phyloP scores from a whole-genome alignment of 2,329 filamentous ascomycete genomes.

The Blastomyces gilchristii region DNA sequence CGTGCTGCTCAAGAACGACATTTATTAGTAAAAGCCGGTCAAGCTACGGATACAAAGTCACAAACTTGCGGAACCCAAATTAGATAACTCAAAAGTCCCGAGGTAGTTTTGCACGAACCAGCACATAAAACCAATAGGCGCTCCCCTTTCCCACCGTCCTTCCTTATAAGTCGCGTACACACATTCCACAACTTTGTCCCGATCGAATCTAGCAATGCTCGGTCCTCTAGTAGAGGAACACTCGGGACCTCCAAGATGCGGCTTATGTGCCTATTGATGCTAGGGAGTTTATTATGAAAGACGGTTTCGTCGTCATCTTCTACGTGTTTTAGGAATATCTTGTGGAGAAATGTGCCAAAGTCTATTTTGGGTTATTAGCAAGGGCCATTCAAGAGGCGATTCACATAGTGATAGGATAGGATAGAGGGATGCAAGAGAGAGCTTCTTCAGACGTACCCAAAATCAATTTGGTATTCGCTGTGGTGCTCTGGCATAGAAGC shows the following conservation, averaged over 20 bases:
- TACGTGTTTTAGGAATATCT: background rate
- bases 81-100: background rate
- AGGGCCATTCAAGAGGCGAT: background rate
- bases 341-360: background rate
- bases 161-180: constrained; percentile 20
- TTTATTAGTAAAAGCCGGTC: background rate
- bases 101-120: constrained; percentile 19
- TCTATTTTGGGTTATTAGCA: background rate
- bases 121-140: constrained; percentile 18
- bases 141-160: constrained; percentile 11
- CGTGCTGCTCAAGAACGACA: constrained; percentile 29
- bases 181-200: constrained; percentile 33
- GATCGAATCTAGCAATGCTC: constrained; percentile 22
- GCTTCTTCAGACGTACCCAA: background rate
- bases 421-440: background rate
- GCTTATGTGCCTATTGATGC: constrained; percentile 13
- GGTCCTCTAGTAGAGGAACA: constrained; percentile 9
- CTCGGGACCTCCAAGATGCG: constrained; percentile 11
- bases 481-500: background rate
- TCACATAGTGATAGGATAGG: background rate
- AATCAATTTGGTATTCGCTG: background rate
- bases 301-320: background rate
- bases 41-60: background rate
- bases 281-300: background rate
- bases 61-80: constrained; percentile 18